A percentile compares a stretch with the other conserved stretches of the same genome.
phyloP scores from a whole-genome alignment of 2,329 filamentous ascomycete species.

The Fusarium brevicatenulatum region DNA sequence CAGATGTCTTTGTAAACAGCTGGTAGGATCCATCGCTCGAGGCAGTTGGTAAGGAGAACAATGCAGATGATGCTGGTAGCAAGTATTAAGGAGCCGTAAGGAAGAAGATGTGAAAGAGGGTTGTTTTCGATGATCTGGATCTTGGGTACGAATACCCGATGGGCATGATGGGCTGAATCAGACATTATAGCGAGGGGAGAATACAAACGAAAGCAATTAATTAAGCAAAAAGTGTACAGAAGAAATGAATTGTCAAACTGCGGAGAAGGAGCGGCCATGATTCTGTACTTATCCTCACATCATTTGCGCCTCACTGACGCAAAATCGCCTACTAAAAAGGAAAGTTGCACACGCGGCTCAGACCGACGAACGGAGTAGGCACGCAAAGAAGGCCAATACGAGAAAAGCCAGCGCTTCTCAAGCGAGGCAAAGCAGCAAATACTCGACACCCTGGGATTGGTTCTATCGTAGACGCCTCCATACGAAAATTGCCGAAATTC shows the following conservation, averaged over 20 bases:
- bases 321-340: background rate
- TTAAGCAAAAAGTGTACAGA: background rate
- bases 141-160: background rate
- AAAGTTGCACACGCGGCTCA: background rate
- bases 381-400: background rate
- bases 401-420: background rate
- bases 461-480: background rate
- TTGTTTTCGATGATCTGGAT: constrained; percentile 3
- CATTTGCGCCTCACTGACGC: background rate
- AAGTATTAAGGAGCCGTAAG: constrained; percentile 16
- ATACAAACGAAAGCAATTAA: constrained; percentile 1
- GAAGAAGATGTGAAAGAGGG: background rate
- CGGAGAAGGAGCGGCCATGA: background rate
- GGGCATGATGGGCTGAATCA: background rate
- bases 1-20: background rate
- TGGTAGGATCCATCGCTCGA: constrained; percentile 18
- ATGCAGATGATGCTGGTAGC: background rate
- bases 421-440: background rate
- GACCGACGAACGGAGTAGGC: background rate
- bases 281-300: constrained; percentile 1
- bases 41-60: constrained; percentile 7
- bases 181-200: background rate
- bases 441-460: constrained; percentile 1
- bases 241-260: background rate
- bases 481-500: background rate